Evolutionary conservation across 805 yeast species (phyloP), one percentile per base, ranked within the genome.

Genomic region (Candida xiaguanensis): DNA sequence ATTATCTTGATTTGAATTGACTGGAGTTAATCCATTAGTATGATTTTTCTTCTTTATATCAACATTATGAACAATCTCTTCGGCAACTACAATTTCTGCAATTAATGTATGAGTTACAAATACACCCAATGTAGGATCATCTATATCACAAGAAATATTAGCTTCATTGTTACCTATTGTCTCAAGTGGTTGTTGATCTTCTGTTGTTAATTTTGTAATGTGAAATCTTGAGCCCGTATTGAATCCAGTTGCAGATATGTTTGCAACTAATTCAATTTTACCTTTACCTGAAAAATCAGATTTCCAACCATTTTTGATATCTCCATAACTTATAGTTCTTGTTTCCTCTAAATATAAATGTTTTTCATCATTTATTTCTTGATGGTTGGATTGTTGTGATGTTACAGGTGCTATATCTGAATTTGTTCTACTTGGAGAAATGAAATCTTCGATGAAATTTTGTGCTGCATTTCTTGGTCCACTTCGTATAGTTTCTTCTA

Each of bases 41-140:
- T 46, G 32, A 16, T 13, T 28, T 7, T 15, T 15, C 23, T 37
- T 35, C 31, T 44, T 48, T 12, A 39, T 39, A 6, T 48, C 52
- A n/a, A 40, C 34, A 16, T 56, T 46, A 51, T 76, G 82, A 23
- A 83, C 57, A 7, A 78, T 47, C 56, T 93, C 99, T 61, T 93
- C 99, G 2, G 96, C 96, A 29, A 93, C 88, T n/a, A 91, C 85
- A 37, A 89, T 78, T 60, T 93, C 99, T 26, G 90, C 79, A 11
- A 88, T 77, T 33, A 93, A 65, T 16, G 79, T 72, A 56, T 93
- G 99, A 34, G 74, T 68, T 2, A 89, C 91, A 45, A 70, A 74
- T 3, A 91, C 67, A 0, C 98, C 98, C 30, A 82, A 61, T 7
- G 78, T 79, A 0, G 90, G 85, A 57, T 91, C 97, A 41, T 78